Evolutionary conservation across 1,284 basidiomycete genomes (phyloP), one percentile per base, ranked within the genome.

Genomic region (Malassezia restricta): DNA sequence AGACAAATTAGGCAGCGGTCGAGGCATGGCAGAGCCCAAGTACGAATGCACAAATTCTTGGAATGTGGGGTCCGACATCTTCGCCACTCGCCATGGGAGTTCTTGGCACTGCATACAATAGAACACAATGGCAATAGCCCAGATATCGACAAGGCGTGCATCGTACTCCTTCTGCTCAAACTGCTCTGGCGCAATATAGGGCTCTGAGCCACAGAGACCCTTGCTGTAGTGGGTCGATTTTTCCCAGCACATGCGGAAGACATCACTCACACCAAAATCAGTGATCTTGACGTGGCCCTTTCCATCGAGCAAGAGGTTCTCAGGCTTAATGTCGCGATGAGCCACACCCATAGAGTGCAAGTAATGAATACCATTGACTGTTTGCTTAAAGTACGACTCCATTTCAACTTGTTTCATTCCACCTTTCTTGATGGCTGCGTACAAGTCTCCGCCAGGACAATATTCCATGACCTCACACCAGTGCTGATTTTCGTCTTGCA

Each of bases 401-500:
- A 95, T 89, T 75, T 94, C 90, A 71, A 82, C 83, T 15, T 87
- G 83, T 14, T 83, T 85, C 89, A 98, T 94, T 61, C 86, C 83
- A 69, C 91, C 92, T 74, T 87, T 88, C 80, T 95, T 95, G 78
- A 96, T 96, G 33, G 90, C 90, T 24, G 89, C 90, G 71, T 96
- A 96, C 32, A 96, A 78, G 76, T 96, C 91, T 5, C 91, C 91
- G 47, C 92, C 92, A 1, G 64, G 65, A 74, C 92, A 95, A 73
- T 91, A 96, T 76, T 98, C 94, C 94, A 98, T 96, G 56, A 98
- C 92, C 75, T 98, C 92, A 73, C 92, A 98, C 92, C 92, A 98
- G 70, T 90, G 85, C 58, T 87, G 83, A 62, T 79, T 83, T 76
- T 98, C 92, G 75, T 98, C 92, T 71, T 98, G 92, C 27, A 98